A percentile compares a stretch with the other conserved stretches of the same genome.
Evolutionary conservation across 2,329 filamentous ascomycete genomes (phyloP).

Genomic region (Sclerotinia sclerotiorum): DNA sequence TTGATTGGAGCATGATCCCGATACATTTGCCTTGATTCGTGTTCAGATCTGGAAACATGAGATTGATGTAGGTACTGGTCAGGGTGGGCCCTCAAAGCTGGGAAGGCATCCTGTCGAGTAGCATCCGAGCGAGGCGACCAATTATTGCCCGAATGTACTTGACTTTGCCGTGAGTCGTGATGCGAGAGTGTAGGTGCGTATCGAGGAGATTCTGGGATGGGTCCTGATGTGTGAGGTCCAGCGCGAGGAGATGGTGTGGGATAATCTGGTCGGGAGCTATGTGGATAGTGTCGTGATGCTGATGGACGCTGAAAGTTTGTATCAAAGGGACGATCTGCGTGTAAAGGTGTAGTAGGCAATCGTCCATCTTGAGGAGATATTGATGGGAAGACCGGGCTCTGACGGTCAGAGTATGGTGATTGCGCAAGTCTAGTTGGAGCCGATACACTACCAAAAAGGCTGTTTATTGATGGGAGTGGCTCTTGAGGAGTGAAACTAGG

Average conservation of each 20-base stretch:
- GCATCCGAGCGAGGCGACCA: conserved; percentile 39
- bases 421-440: conserved; percentile 31
- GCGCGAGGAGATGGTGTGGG: conserved; percentile 32
- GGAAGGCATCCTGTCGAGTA: conserved; percentile 33
- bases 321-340: conserved; percentile 34
- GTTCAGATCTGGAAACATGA: conserved; percentile 30
- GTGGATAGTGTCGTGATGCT: conserved; percentile 29
- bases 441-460: conserved; percentile 37
- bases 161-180: conserved; percentile 28
- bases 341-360: conserved; percentile 34
- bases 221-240: conserved; percentile 12
- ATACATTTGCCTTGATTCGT: conserved; percentile 32
- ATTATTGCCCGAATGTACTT: conserved; percentile 28
- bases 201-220: conserved; percentile 37
- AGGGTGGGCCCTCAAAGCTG: conserved; percentile 35
- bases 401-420: conserved; percentile 38
- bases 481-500: conserved; percentile 34
- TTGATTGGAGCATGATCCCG: conserved; percentile 30
- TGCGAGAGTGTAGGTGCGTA: conserved; percentile 33
- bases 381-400: conserved; percentile 38
- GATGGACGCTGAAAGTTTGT: conserved; percentile 36
- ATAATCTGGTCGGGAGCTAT: conserved; percentile 34
- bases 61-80: conserved; percentile 28
- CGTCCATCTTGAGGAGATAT: conserved; percentile 35
- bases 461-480: conserved; percentile 40